Base-by-base conservation (phyloP, 2,329 filamentous ascomycete genomes). In the Colletotrichum cordylinicola region DNA sequence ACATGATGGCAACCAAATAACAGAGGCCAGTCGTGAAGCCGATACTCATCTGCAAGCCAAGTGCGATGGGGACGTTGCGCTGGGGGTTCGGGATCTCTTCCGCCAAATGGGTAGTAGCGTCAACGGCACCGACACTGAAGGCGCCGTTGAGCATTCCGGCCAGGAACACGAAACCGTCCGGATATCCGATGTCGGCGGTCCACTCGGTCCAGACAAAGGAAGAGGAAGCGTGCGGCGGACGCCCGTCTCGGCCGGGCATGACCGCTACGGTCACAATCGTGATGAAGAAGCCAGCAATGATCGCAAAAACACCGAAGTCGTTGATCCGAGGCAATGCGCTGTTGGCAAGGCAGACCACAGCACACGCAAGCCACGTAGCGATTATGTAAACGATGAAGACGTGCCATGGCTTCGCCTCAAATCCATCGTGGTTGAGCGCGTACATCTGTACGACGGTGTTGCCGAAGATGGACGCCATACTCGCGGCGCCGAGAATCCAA, bases 101-200 rank as follows among this genome's bases (percentile, higher is more conserved):
- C 0, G 91, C 90, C 55, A 94, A 81, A 80, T 94, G 93, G 2
- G 90, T 90, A 2, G 91, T 90, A 64, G 91, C 90, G 80, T 95
- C 93, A 1, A 92, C 90, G 2, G 91, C 90, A 8, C 93, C 93
- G 13, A 94, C 90, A 60, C 91, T 90, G 80, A 91, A 95, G 4
- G 93, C 93, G 13, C 92, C 93, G 79, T 95, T 95, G n/a, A 86
- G 82, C 85, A 86, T 86, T 2, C 85, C 85, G 0, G 82, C 80
- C 6, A 85, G 79, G 64, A 87, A 87, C 3, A 87, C 85, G 71
- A 87, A 85, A 0, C 85, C 85, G 37, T 86, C 78, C 0, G 83
- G 82, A 60, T 87, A 87, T 18, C 86, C 86, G 60, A 86, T 83
- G 39, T 82, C 78, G 27, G 84, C 83, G 13, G 79, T 78, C 86